Conservation (phyloP, 768 basidiomycete genomes). For the Trametes elegans region DNA sequence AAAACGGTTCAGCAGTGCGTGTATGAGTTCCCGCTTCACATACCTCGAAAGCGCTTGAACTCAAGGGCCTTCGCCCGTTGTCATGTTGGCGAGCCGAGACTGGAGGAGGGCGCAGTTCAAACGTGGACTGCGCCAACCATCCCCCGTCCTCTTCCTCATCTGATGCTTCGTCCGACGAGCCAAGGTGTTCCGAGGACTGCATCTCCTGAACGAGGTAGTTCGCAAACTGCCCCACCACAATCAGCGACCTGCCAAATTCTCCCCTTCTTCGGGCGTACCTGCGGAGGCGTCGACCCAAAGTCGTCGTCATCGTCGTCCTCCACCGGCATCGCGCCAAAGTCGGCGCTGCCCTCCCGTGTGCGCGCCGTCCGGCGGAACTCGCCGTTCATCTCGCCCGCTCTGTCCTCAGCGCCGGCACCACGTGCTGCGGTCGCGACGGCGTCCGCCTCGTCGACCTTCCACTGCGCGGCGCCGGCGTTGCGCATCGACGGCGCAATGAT, state of each 20-base stretch:
- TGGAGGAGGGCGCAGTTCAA: slow-evolving; percentile 38
- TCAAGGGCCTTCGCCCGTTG: slow-evolving; percentile 31
- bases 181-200: slow-evolving; percentile 56
- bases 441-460: slow-evolving; percentile 69
- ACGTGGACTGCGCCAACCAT: slow-evolving; percentile 79
- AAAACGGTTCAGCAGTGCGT: background rate
- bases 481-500: slow-evolving; percentile 47
- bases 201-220: slow-evolving; percentile 77
- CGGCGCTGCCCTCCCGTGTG: slow-evolving; percentile 53
- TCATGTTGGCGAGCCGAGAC: slow-evolving; percentile 26
- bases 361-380: slow-evolving; percentile 58
- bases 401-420: slow-evolving; percentile 16
- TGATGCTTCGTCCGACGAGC: slow-evolving; percentile 47
- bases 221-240: slow-evolving; percentile 59
- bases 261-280: too few species aligned
- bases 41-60: slow-evolving; percentile 32
- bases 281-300: slow-evolving; percentile 41
- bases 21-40: background rate
- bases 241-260: too few species aligned
- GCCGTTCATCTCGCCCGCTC: slow-evolving; percentile 38
- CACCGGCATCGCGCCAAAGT: slow-evolving; percentile 57
- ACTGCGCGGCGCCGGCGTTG: slow-evolving; percentile 62
- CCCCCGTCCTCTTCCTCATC: slow-evolving; percentile 75
- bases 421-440: slow-evolving; percentile 21
- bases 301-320: slow-evolving; percentile 47